phyloP scores from a whole-genome alignment of 441 rosid species.

The Adansonia gregorii region DNA sequence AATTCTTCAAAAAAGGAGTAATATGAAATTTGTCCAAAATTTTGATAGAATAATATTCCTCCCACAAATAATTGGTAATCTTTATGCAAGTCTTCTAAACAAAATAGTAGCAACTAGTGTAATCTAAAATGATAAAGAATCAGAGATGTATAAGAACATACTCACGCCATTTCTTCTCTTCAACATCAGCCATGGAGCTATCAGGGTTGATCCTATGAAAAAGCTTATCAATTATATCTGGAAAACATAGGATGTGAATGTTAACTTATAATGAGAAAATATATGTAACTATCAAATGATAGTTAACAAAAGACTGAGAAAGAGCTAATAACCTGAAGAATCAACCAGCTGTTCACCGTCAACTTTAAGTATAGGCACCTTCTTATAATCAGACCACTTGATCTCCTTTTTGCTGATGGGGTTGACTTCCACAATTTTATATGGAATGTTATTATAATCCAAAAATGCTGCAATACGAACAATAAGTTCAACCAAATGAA shows the following conservation, averaged over 20 bases:
- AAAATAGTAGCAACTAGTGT: background rate
- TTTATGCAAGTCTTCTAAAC: background rate
- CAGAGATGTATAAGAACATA: slow-evolving; percentile 37
- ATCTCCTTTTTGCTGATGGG: slow-evolving; percentile 89
- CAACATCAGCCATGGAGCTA: slow-evolving; percentile 43
- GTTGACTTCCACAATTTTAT: slow-evolving; percentile 92
- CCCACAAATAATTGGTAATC: background rate
- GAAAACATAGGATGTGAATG: slow-evolving; percentile 11
- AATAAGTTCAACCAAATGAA: slow-evolving; percentile 14
- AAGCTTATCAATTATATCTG: slow-evolving; percentile 68
- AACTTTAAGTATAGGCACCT: slow-evolving; percentile 80
- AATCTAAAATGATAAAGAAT: background rate
- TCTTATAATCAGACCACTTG: slow-evolving; percentile 93
- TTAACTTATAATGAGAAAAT: slow-evolving; percentile 9
- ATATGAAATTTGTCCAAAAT: background rate
- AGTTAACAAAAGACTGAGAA: background rate
- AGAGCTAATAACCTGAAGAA: slow-evolving; percentile 74
- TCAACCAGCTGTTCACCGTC: slow-evolving; percentile 88
- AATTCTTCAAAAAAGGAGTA: background rate
- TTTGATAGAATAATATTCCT: background rate
- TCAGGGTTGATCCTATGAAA: slow-evolving; percentile 67
- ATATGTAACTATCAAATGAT: background rate
- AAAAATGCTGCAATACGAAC: slow-evolving; percentile 61
- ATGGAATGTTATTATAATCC: slow-evolving; percentile 80
- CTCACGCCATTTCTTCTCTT: slow-evolving; percentile 84